phyloP scores from a whole-genome alignment of 768 basidiomycete species.

The Mycena rebaudengoi region DNA sequence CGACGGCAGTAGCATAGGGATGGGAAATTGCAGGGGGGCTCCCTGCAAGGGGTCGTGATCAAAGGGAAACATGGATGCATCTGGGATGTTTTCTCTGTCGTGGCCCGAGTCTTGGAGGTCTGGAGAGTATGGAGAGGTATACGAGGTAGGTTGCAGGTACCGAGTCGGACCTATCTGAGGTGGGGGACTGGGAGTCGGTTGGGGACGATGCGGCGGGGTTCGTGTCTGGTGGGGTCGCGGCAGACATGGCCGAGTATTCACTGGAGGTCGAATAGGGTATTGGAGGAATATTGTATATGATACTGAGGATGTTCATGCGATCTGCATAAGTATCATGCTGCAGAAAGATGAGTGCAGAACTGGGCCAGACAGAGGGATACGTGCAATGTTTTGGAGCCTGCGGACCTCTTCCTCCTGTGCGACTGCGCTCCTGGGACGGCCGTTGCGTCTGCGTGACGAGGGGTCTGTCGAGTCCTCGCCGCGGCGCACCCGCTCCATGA shows the following conservation, averaged over 20 bases:
- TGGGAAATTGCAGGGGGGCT: conserved; percentile 36
- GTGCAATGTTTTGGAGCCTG: conserved; percentile 86
- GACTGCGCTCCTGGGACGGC: conserved; percentile 80
- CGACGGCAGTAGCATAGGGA: conserved; percentile 60
- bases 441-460: conserved; percentile 57
- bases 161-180: no score
- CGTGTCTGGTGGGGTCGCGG: conserved; percentile 1
- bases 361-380: conserved; percentile 40
- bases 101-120: conserved; percentile 9
- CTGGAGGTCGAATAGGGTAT: conserved; percentile 71
- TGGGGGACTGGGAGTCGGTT: conserved; percentile 14
- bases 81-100: not conserved
- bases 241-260: conserved; percentile 40
- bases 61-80: conserved; percentile 36
- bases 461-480: conserved; percentile 83
- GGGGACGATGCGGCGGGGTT: conserved; percentile 23
- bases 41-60: conserved; percentile 42
- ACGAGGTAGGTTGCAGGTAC: conserved; percentile 7
- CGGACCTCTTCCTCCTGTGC: conserved; percentile 92
- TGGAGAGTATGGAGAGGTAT: not conserved
- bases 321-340: conserved; percentile 97
- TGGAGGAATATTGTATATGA: conserved; percentile 88
- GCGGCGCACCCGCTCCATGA: conserved; percentile 90
- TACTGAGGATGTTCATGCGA: conserved; percentile 90
- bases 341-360: conserved; percentile 11